Base-by-base conservation (phyloP, 768 basidiomycete species). In the Cystobasidium tubakii region DNA sequence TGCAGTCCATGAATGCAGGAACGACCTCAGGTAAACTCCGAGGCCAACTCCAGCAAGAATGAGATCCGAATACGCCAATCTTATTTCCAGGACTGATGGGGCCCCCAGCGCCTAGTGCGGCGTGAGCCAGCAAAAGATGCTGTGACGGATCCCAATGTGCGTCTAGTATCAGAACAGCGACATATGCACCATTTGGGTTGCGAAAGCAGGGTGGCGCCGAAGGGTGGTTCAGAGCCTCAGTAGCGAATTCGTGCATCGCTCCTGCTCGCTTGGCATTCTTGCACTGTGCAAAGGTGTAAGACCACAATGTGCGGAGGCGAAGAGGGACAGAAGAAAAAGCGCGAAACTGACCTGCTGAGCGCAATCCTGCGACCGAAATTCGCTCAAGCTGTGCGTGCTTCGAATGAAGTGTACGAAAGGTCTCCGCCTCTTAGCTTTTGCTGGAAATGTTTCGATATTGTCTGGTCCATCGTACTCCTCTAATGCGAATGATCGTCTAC, bases 21-120 rank as follows among this genome's bases (percentile, higher is more conserved):
- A 73, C 72, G 10, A 73, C 64, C 27, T 73, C 72, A 53, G 27
- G 36, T 33, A 66, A 29, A 19, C 36, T 73, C n/a, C 72, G 9
- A 36, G 72, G 72, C 72, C 72, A 73, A 27, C 65, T 33, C 72
- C 72, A 73, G 31, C 72, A 64, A 13, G 72, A 64, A 46, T 73
- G 72, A 10, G 72, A 73, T 13, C 72, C 72, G 44, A 73, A 73
- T 10, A 66, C 64, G 13, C 72, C 64, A 31, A 63, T 64, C 50
- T 73, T 73, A 25, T 43, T 43, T 10, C 72, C 72, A 3, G 34
- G 72, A 33, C 72, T 73, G 15, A 64, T 44, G 21, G 60, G 60
- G 13, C 64, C 64, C 1, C 72, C 72, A 1, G 62, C 72, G 27
- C 72, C 72, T 17, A 73, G 36, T n/a, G 72, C 72, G 4, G 72